Base-by-base conservation (phyloP, 441 rosid species). In the Theobroma grandiflorum region DNA sequence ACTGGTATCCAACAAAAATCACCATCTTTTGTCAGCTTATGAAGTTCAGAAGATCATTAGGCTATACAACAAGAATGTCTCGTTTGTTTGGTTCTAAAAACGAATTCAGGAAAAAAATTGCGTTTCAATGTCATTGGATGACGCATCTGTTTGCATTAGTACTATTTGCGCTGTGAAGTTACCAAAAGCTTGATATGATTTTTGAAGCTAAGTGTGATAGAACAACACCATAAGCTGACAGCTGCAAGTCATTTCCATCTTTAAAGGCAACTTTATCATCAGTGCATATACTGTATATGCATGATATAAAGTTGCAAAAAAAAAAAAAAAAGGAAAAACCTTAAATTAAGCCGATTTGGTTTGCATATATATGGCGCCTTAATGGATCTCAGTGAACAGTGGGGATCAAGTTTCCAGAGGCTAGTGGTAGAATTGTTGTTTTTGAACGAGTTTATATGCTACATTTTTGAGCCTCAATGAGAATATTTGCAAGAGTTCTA, bases 21-120 rank as follows among this genome's bases (percentile, higher is more conserved):
- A 73, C 42, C 64, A 57, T 73, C 55, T 55, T 65, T 73, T 73
- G 76, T 73, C 76, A 38, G 50, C 76, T n/a, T 73, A 22, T 73
- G 76, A 3, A 20, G 38, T n/a, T 73, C 37, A 73, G 65, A 33
- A 55, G 64, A 73, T 73, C 65, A 57, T 50, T 38, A 12, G 33
- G 65, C 49, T 53, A 37, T n/a, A n/a, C 76, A 37, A 55, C 76
- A 55, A 55, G 65, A 55, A 73, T 73, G 65, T 73, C 76, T 6
- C 63, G 33, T 37, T 72, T 72, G 64, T 35, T 53, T 53, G 63
- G 63, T 72, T 72, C 47, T 22, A 2, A 72, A 15, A 72, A 18
- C 11, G 20, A 72, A 45, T 69, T 49, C 20, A 14, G 14, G 42
- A 47, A 31, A 26, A 31, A 47, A 14, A 45, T 57, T 57, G 62